Conservation (phyloP, 2,329 filamentous ascomycete genomes). For the Tolypocladium cylindrosporum region DNA sequence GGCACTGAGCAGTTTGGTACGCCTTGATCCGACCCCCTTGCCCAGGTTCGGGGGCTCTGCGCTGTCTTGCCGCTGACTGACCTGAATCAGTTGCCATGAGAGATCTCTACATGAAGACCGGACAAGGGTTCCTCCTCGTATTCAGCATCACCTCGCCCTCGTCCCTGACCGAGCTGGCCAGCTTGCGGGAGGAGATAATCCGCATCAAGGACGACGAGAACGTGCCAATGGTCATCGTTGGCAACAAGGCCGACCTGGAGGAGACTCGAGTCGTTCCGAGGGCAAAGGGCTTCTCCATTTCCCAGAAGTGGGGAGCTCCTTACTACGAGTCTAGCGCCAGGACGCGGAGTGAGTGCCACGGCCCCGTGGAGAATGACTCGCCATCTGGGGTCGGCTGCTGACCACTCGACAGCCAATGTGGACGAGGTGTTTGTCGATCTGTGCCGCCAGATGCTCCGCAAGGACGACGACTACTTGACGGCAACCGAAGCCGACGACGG, state of each 20-base stretch:
- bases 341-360: constrained; percentile 47
- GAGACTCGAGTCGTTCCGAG: constrained; percentile 73
- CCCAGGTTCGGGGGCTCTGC: not conserved
- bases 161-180: constrained; percentile 72
- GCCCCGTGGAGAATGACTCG: not conserved
- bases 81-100: constrained; percentile 47
- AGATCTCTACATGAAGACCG: constrained; percentile 87
- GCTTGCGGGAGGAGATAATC: constrained; percentile 79
- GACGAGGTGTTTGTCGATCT: constrained; percentile 84
- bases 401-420: constrained; percentile 54
- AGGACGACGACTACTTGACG: constrained; percentile 44
- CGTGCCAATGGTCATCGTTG: constrained; percentile 80
- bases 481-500: constrained; percentile 24
- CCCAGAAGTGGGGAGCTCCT: constrained; percentile 79
- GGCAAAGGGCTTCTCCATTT: constrained; percentile 71
- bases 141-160: constrained; percentile 83
- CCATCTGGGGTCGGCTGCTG: constrained; percentile 7
- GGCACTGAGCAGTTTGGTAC: constrained; percentile 88
- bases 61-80: not conserved
- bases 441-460: constrained; percentile 72
- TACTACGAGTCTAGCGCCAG: constrained; percentile 88
- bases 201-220: constrained; percentile 84
- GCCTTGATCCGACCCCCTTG: not conserved
- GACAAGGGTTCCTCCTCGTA: constrained; percentile 82
- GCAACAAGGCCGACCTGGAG: constrained; percentile 85